A percentile compares a stretch with the other conserved stretches of the same genome.
Conservation (phyloP, 805 yeast genomes). For the Limtongia smithiae region DNA sequence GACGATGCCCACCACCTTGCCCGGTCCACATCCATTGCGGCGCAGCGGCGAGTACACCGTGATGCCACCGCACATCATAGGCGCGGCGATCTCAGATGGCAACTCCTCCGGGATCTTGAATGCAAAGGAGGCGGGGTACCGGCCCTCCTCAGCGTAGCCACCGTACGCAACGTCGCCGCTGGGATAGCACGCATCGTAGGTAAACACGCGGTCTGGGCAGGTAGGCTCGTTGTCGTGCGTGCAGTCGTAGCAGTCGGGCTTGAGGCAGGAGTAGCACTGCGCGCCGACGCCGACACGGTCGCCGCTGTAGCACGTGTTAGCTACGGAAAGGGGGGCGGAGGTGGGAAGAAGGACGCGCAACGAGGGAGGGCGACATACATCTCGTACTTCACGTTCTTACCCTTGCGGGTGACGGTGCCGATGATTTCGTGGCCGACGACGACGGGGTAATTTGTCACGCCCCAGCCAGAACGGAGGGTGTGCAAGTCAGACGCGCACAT, state of each 20-base stretch:
- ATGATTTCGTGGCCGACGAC: conserved; percentile 51
- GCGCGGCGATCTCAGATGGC: conserved; percentile 57
- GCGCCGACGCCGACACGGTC: conserved; percentile 83
- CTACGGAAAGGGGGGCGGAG: no score
- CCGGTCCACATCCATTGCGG: conserved; percentile 47
- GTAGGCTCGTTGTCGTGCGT: conserved; percentile 51
- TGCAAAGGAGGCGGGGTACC: conserved; percentile 57
- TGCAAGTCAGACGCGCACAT: conserved; percentile 64
- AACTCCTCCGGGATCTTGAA: conserved; percentile 59
- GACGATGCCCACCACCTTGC: conserved; percentile 54
- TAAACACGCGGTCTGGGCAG: conserved; percentile 49
- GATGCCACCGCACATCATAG: conserved; percentile 74
- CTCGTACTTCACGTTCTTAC: conserved; percentile 51
- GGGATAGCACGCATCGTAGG: conserved; percentile 45
- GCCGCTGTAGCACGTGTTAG: conserved; percentile 41
- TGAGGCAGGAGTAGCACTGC: conserved; percentile 54
- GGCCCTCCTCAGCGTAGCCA: conserved; percentile 64
- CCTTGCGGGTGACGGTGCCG: conserved; percentile 43
- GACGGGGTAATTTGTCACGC: conserved; percentile 37
- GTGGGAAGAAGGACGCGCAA: no score
- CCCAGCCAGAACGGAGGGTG: conserved; percentile 53
- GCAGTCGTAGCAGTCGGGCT: conserved; percentile 55
- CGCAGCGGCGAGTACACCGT: conserved; percentile 66
- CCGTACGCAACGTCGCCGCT: conserved; percentile 40
- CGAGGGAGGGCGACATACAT: conserved; percentile 31